Base-by-base conservation (phyloP, 306 rosid genomes). In the Vicia sativa region DNA sequence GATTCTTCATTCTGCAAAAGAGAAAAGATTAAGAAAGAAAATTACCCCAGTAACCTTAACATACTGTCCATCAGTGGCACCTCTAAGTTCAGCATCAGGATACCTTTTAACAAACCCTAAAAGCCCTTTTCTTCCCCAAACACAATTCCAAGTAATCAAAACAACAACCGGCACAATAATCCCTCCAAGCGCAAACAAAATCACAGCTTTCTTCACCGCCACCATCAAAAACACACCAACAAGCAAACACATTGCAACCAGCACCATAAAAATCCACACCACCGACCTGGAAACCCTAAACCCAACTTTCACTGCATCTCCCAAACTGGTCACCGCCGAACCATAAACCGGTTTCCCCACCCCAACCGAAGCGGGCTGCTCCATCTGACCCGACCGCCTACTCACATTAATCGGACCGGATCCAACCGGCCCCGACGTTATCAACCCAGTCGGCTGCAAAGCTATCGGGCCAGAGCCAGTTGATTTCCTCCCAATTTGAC, bases 31-130 rank as follows among this genome's bases (percentile, higher is more conserved):
- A 56, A 55, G 42, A 54, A 11, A 58, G 78, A 21, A 56, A 63
- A 74, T 62, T 62, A 62, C 99, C 99, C 99, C 99, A 1, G 99
- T 93, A 63, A 93, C 97, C 91, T 93, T 93, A 71, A 93, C 97
- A 76, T 82, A 93, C 77, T 93, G 97, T 70, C 99, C 99, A 81
- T 88, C 92, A 76, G 76, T 74, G 74, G 99, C 97, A 42, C 97
- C 95, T 74, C 99, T 88, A 42, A 93, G 90, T 78, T 90, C 96
- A 63, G 95, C 92, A 71, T 93, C 96, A 49, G 97, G 97, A 42
- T 82, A 84, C 73, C 95, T 84, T 65, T 74, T 80, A 13, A 90
- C 90, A 78, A 83, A 93, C 79, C 90, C 90, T 67, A 90, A 65
- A 78, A 93, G 71, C 74, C 92, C 95, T 69, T 73, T 70, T 75